These are phyloP conservation scores for Penicillium desertorum DNA, from an alignment of 495 filamentous ascomycete genomes.

Conservation along the genomic window DNA sequence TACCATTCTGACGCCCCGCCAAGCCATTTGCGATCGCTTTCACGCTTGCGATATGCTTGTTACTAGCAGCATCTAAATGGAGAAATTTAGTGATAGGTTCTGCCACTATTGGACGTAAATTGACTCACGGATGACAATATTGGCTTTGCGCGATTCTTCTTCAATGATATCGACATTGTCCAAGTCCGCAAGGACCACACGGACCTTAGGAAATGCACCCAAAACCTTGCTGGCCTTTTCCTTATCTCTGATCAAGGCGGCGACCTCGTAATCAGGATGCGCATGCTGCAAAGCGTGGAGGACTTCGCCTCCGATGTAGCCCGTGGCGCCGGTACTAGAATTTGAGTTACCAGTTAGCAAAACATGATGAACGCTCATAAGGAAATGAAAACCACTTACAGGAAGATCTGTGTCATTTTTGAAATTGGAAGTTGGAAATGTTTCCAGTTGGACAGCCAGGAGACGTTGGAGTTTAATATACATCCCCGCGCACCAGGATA, in stretches of 20 bases:
- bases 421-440: not conserved
- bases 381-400: not conserved
- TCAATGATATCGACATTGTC: constrained; percentile 41
- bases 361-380: not conserved
- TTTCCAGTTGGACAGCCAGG: not conserved
- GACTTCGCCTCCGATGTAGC: constrained; percentile 68
- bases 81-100: not conserved
- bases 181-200: constrained; percentile 44
- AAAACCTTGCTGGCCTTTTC: constrained; percentile 48
- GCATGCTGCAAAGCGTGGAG: constrained; percentile 51
- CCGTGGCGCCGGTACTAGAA: constrained; percentile 52
- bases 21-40: constrained; percentile 11
- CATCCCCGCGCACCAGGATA: constrained; percentile 1
- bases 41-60: constrained; percentile 9
- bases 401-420: constrained; percentile 7
- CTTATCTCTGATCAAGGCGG: constrained; percentile 48
- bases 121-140: constrained; percentile 42
- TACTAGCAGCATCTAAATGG: constrained; percentile 7
- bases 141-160: constrained; percentile 41
- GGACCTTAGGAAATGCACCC: constrained; percentile 49
- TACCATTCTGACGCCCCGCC: constrained; percentile 7
- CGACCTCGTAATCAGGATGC: constrained; percentile 61
- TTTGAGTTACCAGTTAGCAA: not conserved
- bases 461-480: not conserved
- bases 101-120: not conserved